These are phyloP conservation scores for Teunomyces funiuensis DNA, from an alignment of 805 yeast species.

Conservation along the genomic window DNA sequence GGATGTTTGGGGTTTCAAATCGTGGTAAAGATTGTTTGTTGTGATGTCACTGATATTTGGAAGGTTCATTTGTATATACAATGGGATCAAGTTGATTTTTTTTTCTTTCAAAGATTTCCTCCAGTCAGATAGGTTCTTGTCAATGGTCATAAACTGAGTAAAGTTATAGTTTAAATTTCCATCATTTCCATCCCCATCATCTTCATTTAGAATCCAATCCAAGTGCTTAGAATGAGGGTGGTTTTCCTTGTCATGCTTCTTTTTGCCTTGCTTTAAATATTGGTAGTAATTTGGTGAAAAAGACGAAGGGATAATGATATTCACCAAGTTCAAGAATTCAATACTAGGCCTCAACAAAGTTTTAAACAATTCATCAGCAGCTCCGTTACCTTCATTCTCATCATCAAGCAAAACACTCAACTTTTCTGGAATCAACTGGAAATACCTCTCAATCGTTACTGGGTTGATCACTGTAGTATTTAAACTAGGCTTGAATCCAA, in stretches of 20 bases:
- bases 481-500: constrained; percentile 46
- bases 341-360: constrained; percentile 41
- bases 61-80: constrained; percentile 25
- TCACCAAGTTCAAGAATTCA: constrained; percentile 43
- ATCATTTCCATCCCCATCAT: constrained; percentile 49
- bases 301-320: constrained; percentile 46
- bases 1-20: constrained; percentile 18
- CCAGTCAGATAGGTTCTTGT: constrained; percentile 42
- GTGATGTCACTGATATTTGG: constrained; percentile 22
- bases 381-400: constrained; percentile 14
- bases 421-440: constrained; percentile 45
- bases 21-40: constrained; percentile 31
- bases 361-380: constrained; percentile 32
- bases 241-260: constrained; percentile 21
- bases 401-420: constrained; percentile 33
- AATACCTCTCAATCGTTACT: constrained; percentile 45
- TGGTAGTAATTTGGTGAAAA: constrained; percentile 47
- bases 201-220: constrained; percentile 46
- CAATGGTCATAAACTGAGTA: constrained; percentile 42
- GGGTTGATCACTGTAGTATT: constrained; percentile 49
- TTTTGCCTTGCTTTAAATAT: constrained; percentile 30
- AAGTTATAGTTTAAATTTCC: constrained; percentile 47
- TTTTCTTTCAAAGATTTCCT: constrained; percentile 36
- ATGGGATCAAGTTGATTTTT: constrained; percentile 17
- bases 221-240: constrained; percentile 21